Percentiles rank a stretch among this genome's conserved stretches.
These are phyloP conservation scores for Suillus hirtellus DNA, from an alignment of 768 basidiomycete species.

Conservation along the genomic window DNA sequence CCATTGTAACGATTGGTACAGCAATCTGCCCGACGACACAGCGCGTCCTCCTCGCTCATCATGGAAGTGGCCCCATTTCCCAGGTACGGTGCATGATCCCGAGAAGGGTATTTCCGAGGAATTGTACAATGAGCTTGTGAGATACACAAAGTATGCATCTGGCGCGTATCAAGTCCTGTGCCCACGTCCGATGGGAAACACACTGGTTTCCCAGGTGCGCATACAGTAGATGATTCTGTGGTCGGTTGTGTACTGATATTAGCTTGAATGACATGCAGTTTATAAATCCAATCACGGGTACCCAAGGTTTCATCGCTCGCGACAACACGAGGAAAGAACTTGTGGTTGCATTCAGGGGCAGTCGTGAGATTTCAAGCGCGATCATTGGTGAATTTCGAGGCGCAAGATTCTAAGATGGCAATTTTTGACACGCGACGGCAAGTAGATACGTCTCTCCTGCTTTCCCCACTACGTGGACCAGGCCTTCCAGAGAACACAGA, in stretches of 20 bases:
- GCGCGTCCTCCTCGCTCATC: background rate
- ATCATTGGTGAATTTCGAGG: constrained; percentile 18
- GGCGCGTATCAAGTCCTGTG: constrained; percentile 49
- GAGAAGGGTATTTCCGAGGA: constrained; percentile 33
- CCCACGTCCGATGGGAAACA: constrained; percentile 49
- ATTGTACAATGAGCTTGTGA: constrained; percentile 44
- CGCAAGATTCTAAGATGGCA: background rate
- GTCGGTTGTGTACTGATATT: constrained; percentile 4
- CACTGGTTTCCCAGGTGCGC: constrained; percentile 42
- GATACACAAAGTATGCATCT: constrained; percentile 51
- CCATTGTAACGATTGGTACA: constrained; percentile 1
- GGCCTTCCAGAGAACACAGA: constrained; percentile 25
- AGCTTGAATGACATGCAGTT: constrained; percentile 30
- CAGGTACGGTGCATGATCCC: constrained; percentile 22
- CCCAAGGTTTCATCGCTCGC: constrained; percentile 46
- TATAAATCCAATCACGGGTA: constrained; percentile 35
- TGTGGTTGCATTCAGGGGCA: constrained; percentile 43
- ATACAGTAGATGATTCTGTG: background rate
- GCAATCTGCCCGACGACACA: background rate
- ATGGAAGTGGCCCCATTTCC: constrained; percentile 27
- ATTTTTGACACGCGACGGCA: constrained; percentile 12
- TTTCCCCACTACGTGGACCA: constrained; percentile 22
- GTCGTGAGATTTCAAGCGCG: constrained; percentile 26
- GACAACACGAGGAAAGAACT: constrained; percentile 44
- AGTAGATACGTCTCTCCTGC: constrained; percentile 24